Percentiles rank a stretch among this genome's conserved stretches.
Conservation (phyloP, 192 early-diverging fungal genomes). For the Obelidium mucronatum region DNA sequence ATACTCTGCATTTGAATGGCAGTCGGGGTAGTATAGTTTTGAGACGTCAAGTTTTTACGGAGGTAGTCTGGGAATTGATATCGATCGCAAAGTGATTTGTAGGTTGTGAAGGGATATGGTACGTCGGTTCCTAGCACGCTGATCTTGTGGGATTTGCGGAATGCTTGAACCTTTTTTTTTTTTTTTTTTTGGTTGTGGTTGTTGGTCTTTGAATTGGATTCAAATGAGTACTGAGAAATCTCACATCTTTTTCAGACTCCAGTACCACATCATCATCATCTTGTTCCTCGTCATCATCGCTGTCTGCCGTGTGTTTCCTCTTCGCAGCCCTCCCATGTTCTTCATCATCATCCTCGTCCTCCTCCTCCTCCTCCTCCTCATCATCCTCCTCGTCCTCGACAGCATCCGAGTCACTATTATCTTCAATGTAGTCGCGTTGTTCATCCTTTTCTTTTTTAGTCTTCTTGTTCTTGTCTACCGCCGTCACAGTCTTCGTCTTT, state of each 20-base stretch:
- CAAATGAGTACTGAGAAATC: too few species aligned
- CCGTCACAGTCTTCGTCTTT: not conserved
- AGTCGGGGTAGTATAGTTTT: slow-evolving; percentile 80
- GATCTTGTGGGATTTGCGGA: slow-evolving; percentile 82
- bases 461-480: slow-evolving; percentile 9
- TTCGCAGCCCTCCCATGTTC: not conserved
- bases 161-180: slow-evolving; percentile 49
- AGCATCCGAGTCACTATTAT: not conserved
- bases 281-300: slow-evolving; percentile 10
- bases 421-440: not conserved
- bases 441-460: not conserved
- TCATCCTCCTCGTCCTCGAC: not conserved
- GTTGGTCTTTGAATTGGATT: not conserved
- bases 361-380: slow-evolving; percentile 3
- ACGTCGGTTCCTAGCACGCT: slow-evolving; percentile 86
- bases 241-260: slow-evolving; percentile 7
- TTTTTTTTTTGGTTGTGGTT: not conserved
- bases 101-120: slow-evolving; percentile 83
- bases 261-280: slow-evolving; percentile 12
- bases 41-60: slow-evolving; percentile 70
- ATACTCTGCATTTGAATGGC: slow-evolving; percentile 95
- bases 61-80: slow-evolving; percentile 74
- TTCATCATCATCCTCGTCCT: not conserved
- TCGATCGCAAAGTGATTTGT: slow-evolving; percentile 76
- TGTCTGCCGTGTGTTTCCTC: not conserved